phyloP scores from a whole-genome alignment of 2,329 filamentous ascomycete genomes.

The Chaetoscypha palmicola region DNA sequence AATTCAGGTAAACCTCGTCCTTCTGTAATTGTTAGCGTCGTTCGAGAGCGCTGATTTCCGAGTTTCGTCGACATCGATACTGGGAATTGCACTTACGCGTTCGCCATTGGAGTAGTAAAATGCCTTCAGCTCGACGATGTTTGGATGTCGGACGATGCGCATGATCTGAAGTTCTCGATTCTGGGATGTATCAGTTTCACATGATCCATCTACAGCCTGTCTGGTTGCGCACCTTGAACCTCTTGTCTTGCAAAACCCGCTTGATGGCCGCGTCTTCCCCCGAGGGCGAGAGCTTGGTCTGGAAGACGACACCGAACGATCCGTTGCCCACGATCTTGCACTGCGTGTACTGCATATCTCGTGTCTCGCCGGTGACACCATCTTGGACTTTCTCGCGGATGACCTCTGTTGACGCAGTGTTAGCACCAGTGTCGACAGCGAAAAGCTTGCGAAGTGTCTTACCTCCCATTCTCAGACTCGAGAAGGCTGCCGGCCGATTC shows the following conservation, averaged over 20 bases:
- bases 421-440: constrained; percentile 19
- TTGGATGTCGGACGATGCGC: constrained; percentile 97
- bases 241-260: constrained; percentile 96
- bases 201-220: neutral
- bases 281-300: constrained; percentile 96
- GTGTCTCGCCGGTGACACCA: constrained; percentile 91
- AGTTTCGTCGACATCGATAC: constrained; percentile 27
- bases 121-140: constrained; percentile 97
- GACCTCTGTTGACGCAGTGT: constrained; percentile 58
- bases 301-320: constrained; percentile 97
- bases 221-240: constrained; percentile 77
- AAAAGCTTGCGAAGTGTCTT: constrained; percentile 32
- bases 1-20: constrained; percentile 97
- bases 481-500: constrained; percentile 85
- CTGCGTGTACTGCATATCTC: constrained; percentile 96
- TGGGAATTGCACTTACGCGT: constrained; percentile 55
- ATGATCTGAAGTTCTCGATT: constrained; percentile 99
- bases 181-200: constrained; percentile 43
- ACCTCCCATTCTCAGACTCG: constrained; percentile 94
- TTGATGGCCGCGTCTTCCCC: constrained; percentile 99
- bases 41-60: no score
- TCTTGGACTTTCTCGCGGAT: constrained; percentile 99
- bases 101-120: constrained; percentile 99
- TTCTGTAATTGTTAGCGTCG: constrained; percentile 49
- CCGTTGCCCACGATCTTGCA: constrained; percentile 99